Base-by-base conservation (phyloP, 106 monocot species). In the Dactylorhiza incarnata region DNA sequence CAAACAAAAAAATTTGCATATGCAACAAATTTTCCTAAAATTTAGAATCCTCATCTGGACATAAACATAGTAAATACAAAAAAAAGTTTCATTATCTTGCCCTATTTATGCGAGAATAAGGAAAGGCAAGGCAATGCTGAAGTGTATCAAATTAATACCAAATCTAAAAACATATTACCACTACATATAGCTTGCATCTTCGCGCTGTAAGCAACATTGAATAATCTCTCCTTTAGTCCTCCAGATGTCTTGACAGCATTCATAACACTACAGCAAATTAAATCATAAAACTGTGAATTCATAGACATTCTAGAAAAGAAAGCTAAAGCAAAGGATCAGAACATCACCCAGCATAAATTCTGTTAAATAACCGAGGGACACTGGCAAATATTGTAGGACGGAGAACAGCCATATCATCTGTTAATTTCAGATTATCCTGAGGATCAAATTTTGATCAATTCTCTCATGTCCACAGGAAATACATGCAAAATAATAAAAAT, bases 201-300 rank as follows among this genome's bases (percentile, higher is more conserved):
- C 45, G 97, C 84, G 80, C 89, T 94, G 77, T 74, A 99, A 29
- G 97, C 94, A 74, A 77, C 84, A 83, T 87, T 87, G 53, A 94
- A 99, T 80, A 99, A 83, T 52, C 81, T 87, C 76, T 99, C 87
- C 77, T 68, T 89, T 69, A 99, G 67, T 17, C 87, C 89, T 23
- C 97, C 94, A 74, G 94, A 91, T 79, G 87, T 80, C 81, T 94
- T 99, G 25, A 99, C 91, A 73, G 94, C 91, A 86, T 94, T 99
- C 25, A 78, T 90, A 75, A 99, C 83, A 44, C 97, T 99, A 66
- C 37, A 87, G 48, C 45, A 5, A 78, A 29, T 52, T 29, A 63
- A 26, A 74, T 61, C 12, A 37, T 59, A 22, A 85, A 73, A 50
- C 19, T 45, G 43, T 14, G 25, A 63, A n/a, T 45, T 53, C 15